Percentiles rank a stretch among this genome's conserved stretches.
Conservation (phyloP, 2,329 filamentous ascomycete genomes). For the Claviceps sorghi region DNA sequence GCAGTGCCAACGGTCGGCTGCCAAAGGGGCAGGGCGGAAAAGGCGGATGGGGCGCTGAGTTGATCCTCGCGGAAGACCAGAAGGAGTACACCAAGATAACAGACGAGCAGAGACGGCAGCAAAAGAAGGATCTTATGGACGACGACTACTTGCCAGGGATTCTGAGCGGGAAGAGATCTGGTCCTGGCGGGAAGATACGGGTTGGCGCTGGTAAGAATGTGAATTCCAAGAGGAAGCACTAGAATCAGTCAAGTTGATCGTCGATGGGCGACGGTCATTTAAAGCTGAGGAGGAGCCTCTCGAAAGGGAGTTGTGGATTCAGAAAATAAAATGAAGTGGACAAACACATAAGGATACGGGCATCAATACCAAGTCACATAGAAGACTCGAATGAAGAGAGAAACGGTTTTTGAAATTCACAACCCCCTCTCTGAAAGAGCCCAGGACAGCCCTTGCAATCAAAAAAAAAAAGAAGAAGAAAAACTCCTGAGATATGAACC, state of each 20-base stretch:
- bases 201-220: constrained; percentile 78
- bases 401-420: too few relatives aligned
- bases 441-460: too few relatives aligned
- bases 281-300: too few relatives aligned
- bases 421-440: too few relatives aligned
- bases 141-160: constrained; percentile 82
- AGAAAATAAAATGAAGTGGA: too few relatives aligned
- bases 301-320: too few relatives aligned
- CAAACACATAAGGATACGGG: too few relatives aligned
- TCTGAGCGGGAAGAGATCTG: constrained; percentile 60
- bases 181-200: constrained; percentile 51
- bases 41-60: constrained; percentile 67
- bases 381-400: too few relatives aligned
- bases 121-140: constrained; percentile 80
- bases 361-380: too few relatives aligned
- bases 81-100: constrained; percentile 67
- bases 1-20: constrained; percentile 63
- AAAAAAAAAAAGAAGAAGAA: background rate
- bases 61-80: constrained; percentile 89
- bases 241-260: background rate
- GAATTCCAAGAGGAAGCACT: constrained; percentile 58
- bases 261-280: background rate
- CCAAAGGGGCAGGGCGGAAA: constrained; percentile 59
- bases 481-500: too few relatives aligned
- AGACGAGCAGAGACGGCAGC: constrained; percentile 48